phyloP scores from a whole-genome alignment of 2,329 filamentous ascomycete species.

The Coleophoma eucalyptorum region DNA sequence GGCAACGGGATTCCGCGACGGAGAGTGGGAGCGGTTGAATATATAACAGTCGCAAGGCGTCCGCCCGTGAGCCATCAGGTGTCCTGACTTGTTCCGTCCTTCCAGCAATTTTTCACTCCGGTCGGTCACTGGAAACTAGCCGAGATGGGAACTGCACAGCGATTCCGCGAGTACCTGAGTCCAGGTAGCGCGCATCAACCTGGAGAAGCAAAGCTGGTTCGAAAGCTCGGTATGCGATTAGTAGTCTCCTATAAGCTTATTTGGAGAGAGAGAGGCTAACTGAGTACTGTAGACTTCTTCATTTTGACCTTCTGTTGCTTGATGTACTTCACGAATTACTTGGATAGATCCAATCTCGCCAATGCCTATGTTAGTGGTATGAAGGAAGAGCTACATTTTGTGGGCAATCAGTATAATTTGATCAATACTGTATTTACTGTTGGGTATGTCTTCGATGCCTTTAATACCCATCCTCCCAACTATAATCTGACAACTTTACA shows the following conservation, averaged over 20 bases:
- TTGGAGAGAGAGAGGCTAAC: conserved; percentile 28
- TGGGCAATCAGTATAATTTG: conserved; percentile 45
- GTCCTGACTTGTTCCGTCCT: neutral
- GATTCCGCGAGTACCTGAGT: conserved; percentile 1
- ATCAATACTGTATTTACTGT: conserved; percentile 45
- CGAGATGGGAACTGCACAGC: neutral
- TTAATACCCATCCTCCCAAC: neutral
- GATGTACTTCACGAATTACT: conserved; percentile 31
- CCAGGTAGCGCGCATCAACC: conserved; percentile 3
- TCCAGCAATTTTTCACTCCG: neutral
- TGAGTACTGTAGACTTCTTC: conserved; percentile 19
- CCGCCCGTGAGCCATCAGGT: neutral
- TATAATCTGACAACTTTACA: conserved; percentile 8
- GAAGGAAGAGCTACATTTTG: conserved; percentile 45
- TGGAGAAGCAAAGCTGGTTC: conserved; percentile 19
- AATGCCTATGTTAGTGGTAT: conserved; percentile 53
- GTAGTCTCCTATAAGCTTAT: neutral
- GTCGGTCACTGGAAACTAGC: neutral
- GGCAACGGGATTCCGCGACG: neutral
- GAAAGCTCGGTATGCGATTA: conserved; percentile 17
- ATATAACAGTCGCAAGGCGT: neutral
- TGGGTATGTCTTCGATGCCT: conserved; percentile 13
- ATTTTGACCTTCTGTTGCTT: conserved; percentile 33
- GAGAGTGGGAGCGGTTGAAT: neutral
- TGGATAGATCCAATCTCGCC: conserved; percentile 47